Percentiles rank a stretch among this genome's conserved stretches.
These are phyloP conservation scores for Clausena lansium DNA, from an alignment of 345 rosid species.

Conservation along the genomic window DNA sequence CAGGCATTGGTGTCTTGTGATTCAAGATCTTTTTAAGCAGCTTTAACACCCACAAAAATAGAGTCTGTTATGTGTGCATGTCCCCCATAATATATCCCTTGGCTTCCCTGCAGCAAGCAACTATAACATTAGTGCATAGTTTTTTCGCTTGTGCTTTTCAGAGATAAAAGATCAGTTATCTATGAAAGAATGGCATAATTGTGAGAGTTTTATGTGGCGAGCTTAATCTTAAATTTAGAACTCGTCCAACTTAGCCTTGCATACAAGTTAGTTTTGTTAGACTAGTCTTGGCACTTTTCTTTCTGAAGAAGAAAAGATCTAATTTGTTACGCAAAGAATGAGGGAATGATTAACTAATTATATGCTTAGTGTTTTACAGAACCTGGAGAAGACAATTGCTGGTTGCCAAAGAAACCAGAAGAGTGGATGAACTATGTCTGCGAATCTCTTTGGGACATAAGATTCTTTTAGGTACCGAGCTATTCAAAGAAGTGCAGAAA, in stretches of 20 bases:
- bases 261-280: not conserved
- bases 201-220: not conserved
- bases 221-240: not conserved
- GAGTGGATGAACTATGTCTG: conserved; percentile 75
- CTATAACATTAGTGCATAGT: not conserved
- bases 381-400: conserved; percentile 68
- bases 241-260: not conserved
- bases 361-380: conserved; percentile 26
- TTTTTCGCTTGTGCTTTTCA: not conserved
- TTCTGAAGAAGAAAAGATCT: not conserved
- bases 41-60: not conserved
- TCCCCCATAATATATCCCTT: not conserved
- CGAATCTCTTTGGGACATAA: conserved; percentile 56
- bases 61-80: not conserved
- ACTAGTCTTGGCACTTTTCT: not conserved
- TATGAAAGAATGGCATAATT: not conserved
- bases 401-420: conserved; percentile 75
- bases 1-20: not conserved
- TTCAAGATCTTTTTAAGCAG: not conserved
- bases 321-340: not conserved
- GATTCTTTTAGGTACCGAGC: conserved; percentile 50
- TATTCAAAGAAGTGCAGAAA: conserved; percentile 40
- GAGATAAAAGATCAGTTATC: not conserved
- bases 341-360: not conserved
- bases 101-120: not conserved